Base-by-base conservation (phyloP, 2,329 filamentous ascomycete genomes). In the Penicillium decumbens region DNA sequence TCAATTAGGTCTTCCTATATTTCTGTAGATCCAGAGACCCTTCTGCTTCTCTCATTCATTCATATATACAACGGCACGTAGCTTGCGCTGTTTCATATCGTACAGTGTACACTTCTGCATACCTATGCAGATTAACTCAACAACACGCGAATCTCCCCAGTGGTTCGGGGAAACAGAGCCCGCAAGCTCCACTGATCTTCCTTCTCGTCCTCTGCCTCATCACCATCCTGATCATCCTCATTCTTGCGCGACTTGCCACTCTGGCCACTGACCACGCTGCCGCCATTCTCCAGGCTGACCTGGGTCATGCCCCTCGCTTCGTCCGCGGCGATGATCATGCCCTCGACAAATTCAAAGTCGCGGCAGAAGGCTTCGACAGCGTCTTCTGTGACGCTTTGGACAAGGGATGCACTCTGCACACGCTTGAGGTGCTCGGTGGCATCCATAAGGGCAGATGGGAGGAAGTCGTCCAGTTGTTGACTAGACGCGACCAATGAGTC, bases 381-480 rank as follows among this genome's bases (percentile, higher is more conserved):
- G 56, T 87, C 82, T 60, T 95, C 88, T 0, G 89, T 93, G 42
- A 95, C 81, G 41, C 84, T 77, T 41, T 88, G 81, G 12, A 87
- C 85, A 49, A 95, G 73, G 9, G 77, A 78, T 1, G 87, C 81
- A 61, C 88, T 87, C 54, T 87, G 83, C 1, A 98, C 72, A 37
- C 81, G 76, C 56, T 85, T 85, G 24, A 97, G 70, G 52, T 89
- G 88, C 43, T 93, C 87, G 60, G 88, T 83, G 2, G 91, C 91
- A 66, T 98, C 93, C 77, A 96, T 92, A 27, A 95, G 78, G 2
- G 92, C 93, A 1, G 89, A 95, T 0, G 93, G 91, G 23, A 98
- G 75, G 72, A 97, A 98, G 53, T 89, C 84, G 64, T 98, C 93
- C 6, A 98, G 77, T 35, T 79, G 80, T 61, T 91, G 88, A 60